A percentile compares a stretch with the other conserved stretches of the same genome.
Evolutionary conservation across 1,139 yeast genomes (phyloP).

Genomic region (Geotrichum reessii): DNA sequence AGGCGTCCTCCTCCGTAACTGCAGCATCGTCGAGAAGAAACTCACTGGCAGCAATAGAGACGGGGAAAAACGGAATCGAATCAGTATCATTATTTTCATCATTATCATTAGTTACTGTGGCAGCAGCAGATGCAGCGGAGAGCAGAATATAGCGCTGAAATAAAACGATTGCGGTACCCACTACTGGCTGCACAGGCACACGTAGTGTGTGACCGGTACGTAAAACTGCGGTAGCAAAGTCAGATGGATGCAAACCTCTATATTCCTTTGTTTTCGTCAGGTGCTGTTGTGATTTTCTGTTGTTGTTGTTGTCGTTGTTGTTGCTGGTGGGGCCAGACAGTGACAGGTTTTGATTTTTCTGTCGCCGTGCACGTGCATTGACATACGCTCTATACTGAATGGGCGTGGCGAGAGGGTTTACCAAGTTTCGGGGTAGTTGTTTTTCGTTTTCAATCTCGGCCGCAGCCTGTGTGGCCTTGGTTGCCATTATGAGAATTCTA

Average conservation of each 20-base stretch:
- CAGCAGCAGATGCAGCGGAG: constrained; percentile 5
- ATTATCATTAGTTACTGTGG: background rate
- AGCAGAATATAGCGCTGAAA: constrained; percentile 21
- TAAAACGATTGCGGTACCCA: constrained; percentile 20
- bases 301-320: too few relatives aligned
- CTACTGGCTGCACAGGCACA: background rate
- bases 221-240: background rate
- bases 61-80: background rate
- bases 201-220: constrained; percentile 1
- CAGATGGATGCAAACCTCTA: background rate
- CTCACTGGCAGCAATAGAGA: background rate
- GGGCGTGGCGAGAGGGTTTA: constrained; percentile 12
- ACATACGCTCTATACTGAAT: constrained; percentile 2
- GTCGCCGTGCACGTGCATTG: background rate
- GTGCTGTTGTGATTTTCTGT: background rate
- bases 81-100: too few relatives aligned
- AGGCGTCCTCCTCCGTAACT: background rate
- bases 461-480: background rate
- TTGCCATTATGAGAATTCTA: background rate
- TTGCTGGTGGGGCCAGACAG: background rate
- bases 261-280: background rate
- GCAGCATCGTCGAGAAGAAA: constrained; percentile 3
- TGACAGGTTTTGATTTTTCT: background rate
- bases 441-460: background rate
- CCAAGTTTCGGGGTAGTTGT: background rate